Percentiles rank a stretch among this genome's conserved stretches.
phyloP scores from a whole-genome alignment of 2,329 filamentous ascomycete species.

The Neonectria magnoliae region DNA sequence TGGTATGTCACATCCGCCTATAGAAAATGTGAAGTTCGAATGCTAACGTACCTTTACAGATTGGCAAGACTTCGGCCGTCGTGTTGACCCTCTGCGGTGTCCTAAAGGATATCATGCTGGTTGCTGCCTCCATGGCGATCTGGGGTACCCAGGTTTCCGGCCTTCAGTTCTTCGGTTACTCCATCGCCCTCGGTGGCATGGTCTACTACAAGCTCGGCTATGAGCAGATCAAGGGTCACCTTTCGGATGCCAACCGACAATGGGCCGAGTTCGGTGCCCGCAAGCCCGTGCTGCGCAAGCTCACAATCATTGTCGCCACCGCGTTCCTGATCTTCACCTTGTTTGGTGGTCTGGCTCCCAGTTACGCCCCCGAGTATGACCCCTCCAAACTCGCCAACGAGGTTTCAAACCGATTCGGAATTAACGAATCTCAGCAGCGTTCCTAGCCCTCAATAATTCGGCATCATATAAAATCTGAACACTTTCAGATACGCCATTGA shows the following conservation, averaged over 20 bases:
- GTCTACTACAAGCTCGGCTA: constrained; percentile 85
- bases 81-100: constrained; percentile 89
- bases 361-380: constrained; percentile 65
- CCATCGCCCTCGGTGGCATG: constrained; percentile 81
- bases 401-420: constrained; percentile 61
- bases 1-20: constrained; percentile 65
- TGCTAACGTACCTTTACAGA: constrained; percentile 63
- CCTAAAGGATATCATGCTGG: constrained; percentile 87
- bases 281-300: constrained; percentile 81
- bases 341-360: constrained; percentile 73
- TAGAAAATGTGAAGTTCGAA: too few species aligned
- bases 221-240: constrained; percentile 84
- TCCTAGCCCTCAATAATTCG: constrained; percentile 28
- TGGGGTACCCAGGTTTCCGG: constrained; percentile 79
- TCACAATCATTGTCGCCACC: constrained; percentile 73
- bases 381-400: constrained; percentile 59
- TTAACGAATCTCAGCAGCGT: constrained; percentile 41
- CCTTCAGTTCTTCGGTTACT: constrained; percentile 86
- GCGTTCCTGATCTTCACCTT: constrained; percentile 75
- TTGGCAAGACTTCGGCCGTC: constrained; percentile 87
- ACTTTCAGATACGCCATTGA: constrained; percentile 20
- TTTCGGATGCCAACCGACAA: constrained; percentile 75
- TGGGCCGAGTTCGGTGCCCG: constrained; percentile 88
- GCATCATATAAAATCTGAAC: constrained; percentile 28
- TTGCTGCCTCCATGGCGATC: constrained; percentile 81